Evolutionary conservation across 2,329 filamentous ascomycete genomes (phyloP).

Genomic region (Tolypocladium guangdongense): DNA sequence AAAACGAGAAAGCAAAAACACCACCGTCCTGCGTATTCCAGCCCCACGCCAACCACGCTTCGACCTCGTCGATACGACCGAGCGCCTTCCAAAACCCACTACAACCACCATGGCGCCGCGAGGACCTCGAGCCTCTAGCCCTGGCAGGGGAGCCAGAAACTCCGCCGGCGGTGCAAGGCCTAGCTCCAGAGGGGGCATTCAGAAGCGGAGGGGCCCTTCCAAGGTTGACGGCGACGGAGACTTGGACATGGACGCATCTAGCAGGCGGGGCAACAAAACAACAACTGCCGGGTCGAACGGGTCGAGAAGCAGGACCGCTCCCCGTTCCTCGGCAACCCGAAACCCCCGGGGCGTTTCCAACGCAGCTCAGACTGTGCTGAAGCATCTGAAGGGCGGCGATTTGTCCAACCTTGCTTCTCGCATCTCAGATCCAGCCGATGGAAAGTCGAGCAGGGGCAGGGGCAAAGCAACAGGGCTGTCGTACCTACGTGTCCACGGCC

Average conservation of each 20-base stretch:
- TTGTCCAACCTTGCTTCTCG: conserved; percentile 21
- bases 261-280: conserved; percentile 22
- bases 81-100: neutral
- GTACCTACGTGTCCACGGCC: conserved; percentile 44
- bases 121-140: conserved; percentile 15
- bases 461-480: conserved; percentile 13
- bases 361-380: conserved; percentile 31
- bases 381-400: conserved; percentile 27
- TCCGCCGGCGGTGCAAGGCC: conserved; percentile 17
- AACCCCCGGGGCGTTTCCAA: conserved; percentile 21
- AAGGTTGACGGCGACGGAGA: conserved; percentile 46
- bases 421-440: conserved; percentile 17
- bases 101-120: conserved; percentile 21
- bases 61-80: neutral
- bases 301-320: conserved; percentile 17
- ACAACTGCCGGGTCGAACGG: conserved; percentile 14
- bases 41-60: neutral
- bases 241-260: conserved; percentile 42
- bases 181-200: conserved; percentile 35
- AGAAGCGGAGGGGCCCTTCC: conserved; percentile 32
- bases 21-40: neutral
- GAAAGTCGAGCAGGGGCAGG: conserved; percentile 13
- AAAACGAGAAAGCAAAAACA: neutral
- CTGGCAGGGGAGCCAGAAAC: conserved; percentile 20
- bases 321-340: conserved; percentile 2